A percentile compares a stretch with the other conserved stretches of the same genome.
These are phyloP conservation scores for Termitomyces sp. DNA, from an alignment of 768 basidiomycete species.

Conservation along the genomic window DNA sequence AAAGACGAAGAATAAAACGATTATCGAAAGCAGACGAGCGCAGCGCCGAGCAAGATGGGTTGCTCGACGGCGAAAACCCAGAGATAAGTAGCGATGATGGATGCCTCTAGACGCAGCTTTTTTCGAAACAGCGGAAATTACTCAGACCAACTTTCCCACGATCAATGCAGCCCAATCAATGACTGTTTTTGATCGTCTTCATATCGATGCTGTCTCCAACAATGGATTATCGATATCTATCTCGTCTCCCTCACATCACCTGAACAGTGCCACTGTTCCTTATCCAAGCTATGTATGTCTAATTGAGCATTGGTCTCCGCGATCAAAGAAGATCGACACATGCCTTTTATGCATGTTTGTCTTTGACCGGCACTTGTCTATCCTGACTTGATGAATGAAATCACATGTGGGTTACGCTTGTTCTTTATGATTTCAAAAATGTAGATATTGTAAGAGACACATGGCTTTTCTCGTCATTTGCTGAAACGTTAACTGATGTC, in stretches of 20 bases:
- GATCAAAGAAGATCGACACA: neutral
- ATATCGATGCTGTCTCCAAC: conserved; percentile 2
- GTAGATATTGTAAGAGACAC: too few species aligned
- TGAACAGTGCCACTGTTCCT: neutral
- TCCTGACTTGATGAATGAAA: neutral
- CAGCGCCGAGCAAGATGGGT: conserved; percentile 10
- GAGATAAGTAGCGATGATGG: conserved; percentile 3
- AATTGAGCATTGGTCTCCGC: neutral
- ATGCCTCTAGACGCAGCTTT: conserved; percentile 7
- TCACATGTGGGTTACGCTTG: neutral
- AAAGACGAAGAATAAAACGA: neutral
- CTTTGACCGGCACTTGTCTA: too few species aligned
- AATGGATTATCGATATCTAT: conserved; percentile 5
- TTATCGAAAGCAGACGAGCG: neutral
- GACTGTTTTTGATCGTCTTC: conserved; percentile 6
- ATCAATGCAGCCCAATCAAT: conserved; percentile 3
- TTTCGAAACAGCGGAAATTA: conserved; percentile 14
- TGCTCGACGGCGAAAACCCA: conserved; percentile 11
- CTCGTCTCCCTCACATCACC: conserved; percentile 7
- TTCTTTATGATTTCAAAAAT: neutral
- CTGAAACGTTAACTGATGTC: too few species aligned
- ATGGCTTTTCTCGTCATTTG: too few species aligned
- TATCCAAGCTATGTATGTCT: neutral
- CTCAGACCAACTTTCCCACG: conserved; percentile 15
- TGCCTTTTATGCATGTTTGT: neutral